A percentile compares a stretch with the other conserved stretches of the same genome.
Conservation (phyloP, 805 yeast genomes). For the Pichia californica region DNA sequence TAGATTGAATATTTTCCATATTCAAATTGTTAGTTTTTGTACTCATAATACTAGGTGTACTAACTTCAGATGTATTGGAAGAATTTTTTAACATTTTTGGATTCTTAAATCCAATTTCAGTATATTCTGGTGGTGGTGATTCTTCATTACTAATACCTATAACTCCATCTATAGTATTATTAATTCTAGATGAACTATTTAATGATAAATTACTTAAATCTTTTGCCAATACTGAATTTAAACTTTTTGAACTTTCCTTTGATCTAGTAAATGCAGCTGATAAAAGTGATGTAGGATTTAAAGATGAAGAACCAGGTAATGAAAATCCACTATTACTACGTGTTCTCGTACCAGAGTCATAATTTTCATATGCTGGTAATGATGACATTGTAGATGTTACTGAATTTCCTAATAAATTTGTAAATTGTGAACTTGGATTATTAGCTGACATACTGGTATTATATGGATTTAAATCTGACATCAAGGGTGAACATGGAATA, state of each 20-base stretch:
- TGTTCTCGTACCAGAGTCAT: background rate
- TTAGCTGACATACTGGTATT: conserved; percentile 13
- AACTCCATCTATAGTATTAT: conserved; percentile 7
- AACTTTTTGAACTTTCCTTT: conserved; percentile 2
- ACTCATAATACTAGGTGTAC: conserved; percentile 11
- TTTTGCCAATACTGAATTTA: conserved; percentile 3
- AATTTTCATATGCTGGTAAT: background rate
- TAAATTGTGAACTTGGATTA: conserved; percentile 21
- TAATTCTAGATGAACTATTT: background rate
- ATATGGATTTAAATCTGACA: conserved; percentile 21
- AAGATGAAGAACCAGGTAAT: background rate
- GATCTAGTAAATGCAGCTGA: conserved; percentile 10
- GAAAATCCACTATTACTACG: background rate
- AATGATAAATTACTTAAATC: conserved; percentile 3
- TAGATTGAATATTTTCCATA: background rate
- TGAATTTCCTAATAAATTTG: conserved; percentile 15
- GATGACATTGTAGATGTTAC: background rate
- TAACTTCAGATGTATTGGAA: background rate
- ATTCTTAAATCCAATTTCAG: background rate
- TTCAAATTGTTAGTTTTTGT: background rate
- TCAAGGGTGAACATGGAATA: conserved; percentile 40
- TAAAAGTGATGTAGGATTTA: conserved; percentile 6
- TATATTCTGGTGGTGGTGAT: conserved; percentile 5
- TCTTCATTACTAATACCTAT: conserved; percentile 1
- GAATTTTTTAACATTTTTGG: conserved; percentile 22